These are phyloP conservation scores for Capronia coronata DNA, from an alignment of 2,329 filamentous ascomycete species.

Conservation along the genomic window DNA sequence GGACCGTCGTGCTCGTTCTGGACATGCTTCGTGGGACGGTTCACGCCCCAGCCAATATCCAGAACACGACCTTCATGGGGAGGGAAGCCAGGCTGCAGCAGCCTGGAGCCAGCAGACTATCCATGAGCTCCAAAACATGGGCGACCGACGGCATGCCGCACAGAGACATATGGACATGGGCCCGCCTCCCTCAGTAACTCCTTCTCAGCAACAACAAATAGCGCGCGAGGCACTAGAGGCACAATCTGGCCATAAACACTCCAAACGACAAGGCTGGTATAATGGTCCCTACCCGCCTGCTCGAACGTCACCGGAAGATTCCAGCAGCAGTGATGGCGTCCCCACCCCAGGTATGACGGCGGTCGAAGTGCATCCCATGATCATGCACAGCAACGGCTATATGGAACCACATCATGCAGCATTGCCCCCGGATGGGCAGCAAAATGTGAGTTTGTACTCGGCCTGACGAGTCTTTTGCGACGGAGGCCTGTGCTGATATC, in stretches of 20 bases:
- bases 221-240: conserved; percentile 20
- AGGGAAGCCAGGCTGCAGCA: conserved; percentile 37
- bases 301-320: conserved; percentile 44
- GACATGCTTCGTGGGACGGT: conserved; percentile 44
- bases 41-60: conserved; percentile 34
- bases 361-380: conserved; percentile 45
- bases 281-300: conserved; percentile 32
- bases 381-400: conserved; percentile 44
- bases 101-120: conserved; percentile 42
- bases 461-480: too few species aligned
- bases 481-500: too few species aligned
- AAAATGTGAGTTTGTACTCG: conserved; percentile 41
- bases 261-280: conserved; percentile 34
- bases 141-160: conserved; percentile 7
- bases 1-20: conserved; percentile 36
- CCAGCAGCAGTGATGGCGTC: conserved; percentile 45
- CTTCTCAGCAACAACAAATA: conserved; percentile 26
- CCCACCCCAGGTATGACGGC: conserved; percentile 43
- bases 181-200: conserved; percentile 14
- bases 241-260: conserved; percentile 16
- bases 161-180: conserved; percentile 17
- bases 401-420: conserved; percentile 40
- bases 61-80: conserved; percentile 29
- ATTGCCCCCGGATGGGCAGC: conserved; percentile 34
- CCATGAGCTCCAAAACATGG: conserved; percentile 34